Conservation (phyloP, 768 basidiomycete species). For the Gloeopeniophorella convolvens region DNA sequence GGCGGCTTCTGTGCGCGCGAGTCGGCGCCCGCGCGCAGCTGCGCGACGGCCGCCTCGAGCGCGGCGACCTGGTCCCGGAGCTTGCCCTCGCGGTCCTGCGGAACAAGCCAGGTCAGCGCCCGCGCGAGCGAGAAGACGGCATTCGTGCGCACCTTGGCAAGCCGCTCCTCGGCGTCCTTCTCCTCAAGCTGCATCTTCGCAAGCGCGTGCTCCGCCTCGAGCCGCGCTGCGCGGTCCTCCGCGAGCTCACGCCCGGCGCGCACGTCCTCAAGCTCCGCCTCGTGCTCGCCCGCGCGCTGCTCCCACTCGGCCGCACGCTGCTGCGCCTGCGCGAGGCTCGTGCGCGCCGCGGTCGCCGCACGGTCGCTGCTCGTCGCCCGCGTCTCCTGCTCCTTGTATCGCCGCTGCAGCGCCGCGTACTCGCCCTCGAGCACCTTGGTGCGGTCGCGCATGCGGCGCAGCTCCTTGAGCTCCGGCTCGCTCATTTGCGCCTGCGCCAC, state of each 20-base stretch:
- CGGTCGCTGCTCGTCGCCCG: constrained; percentile 58
- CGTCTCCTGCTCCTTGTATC: constrained; percentile 63
- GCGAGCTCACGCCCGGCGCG: constrained; percentile 58
- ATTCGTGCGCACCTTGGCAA: constrained; percentile 48
- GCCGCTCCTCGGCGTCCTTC: constrained; percentile 60
- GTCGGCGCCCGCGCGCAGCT: constrained; percentile 54
- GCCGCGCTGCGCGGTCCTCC: constrained; percentile 56
- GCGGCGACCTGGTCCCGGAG: constrained; percentile 58
- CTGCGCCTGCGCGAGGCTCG: constrained; percentile 64
- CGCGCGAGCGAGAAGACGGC: neutral
- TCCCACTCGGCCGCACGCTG: constrained; percentile 82
- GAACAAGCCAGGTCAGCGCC: constrained; percentile 6
- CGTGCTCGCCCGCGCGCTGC: constrained; percentile 63
- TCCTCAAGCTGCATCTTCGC: constrained; percentile 70
- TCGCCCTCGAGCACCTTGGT: constrained; percentile 59
- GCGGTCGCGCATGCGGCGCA: constrained; percentile 55
- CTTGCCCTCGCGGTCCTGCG: constrained; percentile 65
- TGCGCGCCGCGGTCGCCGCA: constrained; percentile 46
- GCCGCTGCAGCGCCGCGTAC: constrained; percentile 58
- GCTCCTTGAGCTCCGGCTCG: constrained; percentile 66
- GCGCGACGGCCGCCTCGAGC: constrained; percentile 54
- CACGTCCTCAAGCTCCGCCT: constrained; percentile 53
- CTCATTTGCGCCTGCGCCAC: constrained; percentile 55
- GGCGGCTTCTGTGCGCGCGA: constrained; percentile 36
- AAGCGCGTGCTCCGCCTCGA: constrained; percentile 66